Evolutionary conservation across 2,329 filamentous ascomycete genomes (phyloP), one percentile per base, ranked within the genome.

Genomic region (Ceratocystis lukuohia): DNA sequence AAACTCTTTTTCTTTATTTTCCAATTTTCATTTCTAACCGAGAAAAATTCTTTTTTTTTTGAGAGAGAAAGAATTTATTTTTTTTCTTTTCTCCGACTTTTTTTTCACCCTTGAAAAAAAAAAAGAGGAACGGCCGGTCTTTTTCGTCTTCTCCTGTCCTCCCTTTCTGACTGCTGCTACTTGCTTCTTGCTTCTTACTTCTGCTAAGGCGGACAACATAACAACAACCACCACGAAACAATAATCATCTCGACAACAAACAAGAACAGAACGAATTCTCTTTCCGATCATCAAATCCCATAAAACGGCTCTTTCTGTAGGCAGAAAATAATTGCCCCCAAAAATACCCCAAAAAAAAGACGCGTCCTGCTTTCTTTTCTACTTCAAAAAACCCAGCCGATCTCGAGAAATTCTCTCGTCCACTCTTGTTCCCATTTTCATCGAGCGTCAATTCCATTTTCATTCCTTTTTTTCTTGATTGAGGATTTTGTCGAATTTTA

Each of bases 91-190:
- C 33, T 59, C 56, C 17, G 17, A 64, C 50, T 66, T 62, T 62
- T 62, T 62, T 62, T 62, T 25, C 37, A 25, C 25, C 61, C 61
- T 44, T 22, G 61, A 62, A 62, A 62, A 62, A 62, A 62, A 46
- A 10, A 62, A 37, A 37, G 25, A 62, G 45, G 28, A 10, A 46
- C 37, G 17, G 61, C 37, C 44, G 33, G 61, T 25, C 17, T 45
- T 25, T 15, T 45, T 46, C 37, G 37, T 22, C 61, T 46, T n/a
- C 17, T 61, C 25, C 25, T 62, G 61, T 62, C 28, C 37, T 62
- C 61, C 37, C 28, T 61, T 25, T 50, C 48, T 50, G 46, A 22
- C 46, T 50, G 8, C 15, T 5, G 30, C 30, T 25, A 37, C 33
- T 37, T 37, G 8, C 37, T 41, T 41, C 37, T 41, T 41, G 37